phyloP scores from a whole-genome alignment of 176 grass and related monocot species.

The Avena atlantica region DNA sequence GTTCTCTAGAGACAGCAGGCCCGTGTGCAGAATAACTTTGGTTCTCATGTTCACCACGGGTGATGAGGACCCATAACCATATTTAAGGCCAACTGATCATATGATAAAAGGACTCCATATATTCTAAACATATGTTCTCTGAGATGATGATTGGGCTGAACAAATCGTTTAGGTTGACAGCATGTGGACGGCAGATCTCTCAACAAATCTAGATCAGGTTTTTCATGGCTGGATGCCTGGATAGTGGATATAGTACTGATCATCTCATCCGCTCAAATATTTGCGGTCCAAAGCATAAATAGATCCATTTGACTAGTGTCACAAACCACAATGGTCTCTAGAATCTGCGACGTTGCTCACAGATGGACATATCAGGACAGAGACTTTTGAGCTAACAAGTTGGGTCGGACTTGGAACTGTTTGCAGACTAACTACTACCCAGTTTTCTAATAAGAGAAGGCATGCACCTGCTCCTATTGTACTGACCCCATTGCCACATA shows the following conservation, averaged over 20 bases:
- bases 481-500: conserved; percentile 4
- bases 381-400: conserved; percentile 27
- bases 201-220: conserved; percentile 34
- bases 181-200: conserved; percentile 33
- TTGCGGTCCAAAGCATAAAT: conserved; percentile 28
- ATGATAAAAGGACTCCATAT: not conserved
- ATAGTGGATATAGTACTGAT: conserved; percentile 2
- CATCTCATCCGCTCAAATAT: not conserved
- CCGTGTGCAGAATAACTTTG: conserved; percentile 19
- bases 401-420: conserved; percentile 31
- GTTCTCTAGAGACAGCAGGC: not conserved
- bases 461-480: conserved; percentile 48
- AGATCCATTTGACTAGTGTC: conserved; percentile 28
- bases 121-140: not conserved
- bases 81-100: conserved; percentile 5
- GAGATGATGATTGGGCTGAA: not conserved
- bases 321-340: not conserved
- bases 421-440: conserved; percentile 45
- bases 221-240: conserved; percentile 12
- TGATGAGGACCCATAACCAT: conserved; percentile 27
- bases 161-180: conserved; percentile 28
- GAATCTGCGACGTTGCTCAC: conserved; percentile 37
- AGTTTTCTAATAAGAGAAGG: conserved; percentile 8
- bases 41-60: not conserved
- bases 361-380: not conserved